Evolutionary conservation across 495 filamentous ascomycete genomes (phyloP), one percentile per base, ranked within the genome.

Genomic region (Tuber magnatum): DNA sequence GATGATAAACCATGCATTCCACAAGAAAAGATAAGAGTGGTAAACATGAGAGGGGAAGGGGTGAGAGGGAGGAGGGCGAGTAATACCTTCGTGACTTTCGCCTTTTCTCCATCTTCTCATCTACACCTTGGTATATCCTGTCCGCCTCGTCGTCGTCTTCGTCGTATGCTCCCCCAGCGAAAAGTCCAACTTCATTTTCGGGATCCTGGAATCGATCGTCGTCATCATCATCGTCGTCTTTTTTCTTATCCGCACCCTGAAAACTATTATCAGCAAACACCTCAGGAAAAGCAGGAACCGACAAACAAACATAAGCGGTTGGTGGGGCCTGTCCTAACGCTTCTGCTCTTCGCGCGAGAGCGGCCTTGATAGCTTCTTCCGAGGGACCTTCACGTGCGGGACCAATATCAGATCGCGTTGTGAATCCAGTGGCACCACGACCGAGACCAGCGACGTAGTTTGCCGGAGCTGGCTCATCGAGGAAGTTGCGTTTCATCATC

Each of bases 391-490:
- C 95, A 77, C 95, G 90, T 72, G 96, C 96, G 51, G 96, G 96
- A 68, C 95, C 95, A 44, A 99, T 87, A 88, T 99, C 95, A 68
- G 94, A 97, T 44, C 96, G 91, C 20, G 95, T 99, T 8, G 95
- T 98, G 85, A 99, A 99, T 44, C 96, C 95, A 0, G 96, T 99
- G 7, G 95, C 95, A 83, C 95, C 95, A 87, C 95, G 92, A 85
- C 95, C 95, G 76, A 99, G 89, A 88, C 95, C 95, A 68, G 95
- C 95, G 65, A 99, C 96, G 81, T 99, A 99, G 85, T 98, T 99
- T 81, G 97, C 95, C 39, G 95, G 95, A 74, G 95, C 95, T 43
- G 89, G 90, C 84, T 97, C 93, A 83, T 88, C 92, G 46, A 99
- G 86, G 80, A 98, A 99, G 84, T 97, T 94, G 82, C 94, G 92